Evolutionary conservation across 2,329 filamentous ascomycete genomes (phyloP).

Genomic region (Aspergillus sojae): DNA sequence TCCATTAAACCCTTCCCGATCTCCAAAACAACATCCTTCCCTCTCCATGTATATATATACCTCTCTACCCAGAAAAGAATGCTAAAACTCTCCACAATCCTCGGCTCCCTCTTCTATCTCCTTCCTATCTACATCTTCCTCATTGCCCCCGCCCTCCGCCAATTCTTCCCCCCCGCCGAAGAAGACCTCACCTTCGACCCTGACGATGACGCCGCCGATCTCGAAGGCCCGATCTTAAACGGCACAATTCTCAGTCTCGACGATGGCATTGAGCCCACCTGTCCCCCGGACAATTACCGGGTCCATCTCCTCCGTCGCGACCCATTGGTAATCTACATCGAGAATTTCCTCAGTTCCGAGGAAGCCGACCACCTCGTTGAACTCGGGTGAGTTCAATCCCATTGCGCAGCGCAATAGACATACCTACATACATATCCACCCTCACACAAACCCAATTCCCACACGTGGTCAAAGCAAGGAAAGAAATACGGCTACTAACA

Average conservation of each 20-base stretch:
- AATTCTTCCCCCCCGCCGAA: constrained; percentile 23
- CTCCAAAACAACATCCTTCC: not conserved
- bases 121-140: constrained; percentile 42
- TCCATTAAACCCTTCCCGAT: not conserved
- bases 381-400: constrained; percentile 48
- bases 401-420: not conserved
- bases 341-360: constrained; percentile 53
- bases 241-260: constrained; percentile 39
- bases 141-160: constrained; percentile 35
- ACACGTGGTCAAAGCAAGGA: not conserved
- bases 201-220: not conserved
- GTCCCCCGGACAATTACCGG: constrained; percentile 31
- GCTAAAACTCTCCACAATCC: constrained; percentile 31
- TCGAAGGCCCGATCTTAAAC: constrained; percentile 22
- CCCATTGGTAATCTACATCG: constrained; percentile 62
- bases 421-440: not conserved
- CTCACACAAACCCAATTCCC: not conserved
- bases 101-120: constrained; percentile 40
- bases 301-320: constrained; percentile 56
- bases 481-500: not conserved
- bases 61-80: not conserved
- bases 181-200: constrained; percentile 23
- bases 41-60: not conserved
- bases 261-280: constrained; percentile 31
- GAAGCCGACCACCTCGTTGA: constrained; percentile 56